phyloP scores from a whole-genome alignment of 164 flowering plant species.

The Umbellularia californica region DNA sequence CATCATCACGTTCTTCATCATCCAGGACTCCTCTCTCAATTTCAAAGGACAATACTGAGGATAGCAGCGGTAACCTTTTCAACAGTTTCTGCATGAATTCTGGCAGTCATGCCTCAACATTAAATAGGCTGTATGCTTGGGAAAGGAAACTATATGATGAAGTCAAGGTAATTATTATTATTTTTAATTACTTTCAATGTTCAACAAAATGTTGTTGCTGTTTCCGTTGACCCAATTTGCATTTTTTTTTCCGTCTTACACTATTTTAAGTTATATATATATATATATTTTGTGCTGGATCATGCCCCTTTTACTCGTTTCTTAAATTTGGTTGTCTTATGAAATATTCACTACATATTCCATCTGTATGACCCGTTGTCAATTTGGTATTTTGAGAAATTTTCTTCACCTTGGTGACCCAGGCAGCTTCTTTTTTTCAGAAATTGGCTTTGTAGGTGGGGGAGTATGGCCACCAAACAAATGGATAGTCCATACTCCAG shows the following conservation, averaged over 20 bases:
- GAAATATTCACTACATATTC: not conserved
- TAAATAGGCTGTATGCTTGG: conserved; percentile 95
- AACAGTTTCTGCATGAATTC: conserved; percentile 74
- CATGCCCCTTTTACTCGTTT: not conserved
- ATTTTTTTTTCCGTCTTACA: not conserved
- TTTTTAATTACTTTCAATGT: not conserved
- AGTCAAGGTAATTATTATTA: conserved; percentile 64
- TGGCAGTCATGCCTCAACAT: conserved; percentile 93
- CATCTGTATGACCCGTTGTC: too few species aligned
- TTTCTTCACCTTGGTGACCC: too few species aligned
- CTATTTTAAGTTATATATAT: not conserved
- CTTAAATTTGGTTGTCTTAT: not conserved
- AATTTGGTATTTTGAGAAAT: too few species aligned
- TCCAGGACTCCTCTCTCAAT: conserved; percentile 61
- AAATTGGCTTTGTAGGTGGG: too few species aligned
- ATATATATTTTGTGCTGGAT: too few species aligned
- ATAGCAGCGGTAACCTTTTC: conserved; percentile 37
- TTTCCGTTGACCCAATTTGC: too few species aligned
- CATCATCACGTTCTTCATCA: conserved; percentile 77
- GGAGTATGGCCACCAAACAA: too few species aligned
- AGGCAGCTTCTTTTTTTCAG: too few species aligned
- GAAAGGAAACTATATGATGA: conserved; percentile 97
- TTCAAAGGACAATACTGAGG: conserved; percentile 47
- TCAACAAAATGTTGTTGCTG: not conserved
- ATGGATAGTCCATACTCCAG: not conserved